Conservation (phyloP, 2,329 filamentous ascomycete species). For the Cordyceps cateniannulata region DNA sequence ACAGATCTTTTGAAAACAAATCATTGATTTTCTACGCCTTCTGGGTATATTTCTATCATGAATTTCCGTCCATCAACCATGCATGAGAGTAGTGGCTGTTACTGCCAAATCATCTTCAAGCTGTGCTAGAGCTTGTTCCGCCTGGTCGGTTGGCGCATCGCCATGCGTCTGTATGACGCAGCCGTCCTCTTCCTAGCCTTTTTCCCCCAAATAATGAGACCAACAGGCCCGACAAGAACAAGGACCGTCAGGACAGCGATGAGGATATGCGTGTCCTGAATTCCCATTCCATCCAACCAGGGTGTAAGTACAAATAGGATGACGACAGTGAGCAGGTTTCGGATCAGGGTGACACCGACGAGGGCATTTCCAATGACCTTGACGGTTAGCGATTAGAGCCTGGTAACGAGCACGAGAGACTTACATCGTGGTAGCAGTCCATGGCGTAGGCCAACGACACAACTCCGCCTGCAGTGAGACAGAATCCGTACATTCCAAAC, state of each 20-base stretch:
- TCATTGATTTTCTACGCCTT: too few species aligned
- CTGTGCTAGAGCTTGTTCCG: background rate
- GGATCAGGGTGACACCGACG: conserved; percentile 19
- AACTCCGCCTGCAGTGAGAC: conserved; percentile 28
- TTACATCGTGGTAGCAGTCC: conserved; percentile 31
- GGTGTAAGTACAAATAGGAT: conserved; percentile 18
- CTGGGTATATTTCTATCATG: too few species aligned
- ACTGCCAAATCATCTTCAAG: too few species aligned
- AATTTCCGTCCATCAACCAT: too few species aligned
- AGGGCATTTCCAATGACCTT: conserved; percentile 22
- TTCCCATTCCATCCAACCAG: conserved; percentile 20
- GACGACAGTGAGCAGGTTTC: conserved; percentile 19
- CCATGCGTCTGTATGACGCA: conserved; percentile 8
- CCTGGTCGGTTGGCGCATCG: background rate
- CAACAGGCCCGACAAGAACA: conserved; percentile 12
- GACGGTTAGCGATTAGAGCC: background rate
- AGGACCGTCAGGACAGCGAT: conserved; percentile 7
- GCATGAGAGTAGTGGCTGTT: background rate
- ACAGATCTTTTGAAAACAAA: too few species aligned
- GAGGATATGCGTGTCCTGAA: conserved; percentile 14
- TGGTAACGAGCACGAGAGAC: background rate
- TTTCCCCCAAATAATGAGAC: conserved; percentile 15
- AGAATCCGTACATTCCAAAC: conserved; percentile 30
- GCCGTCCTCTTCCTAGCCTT: conserved; percentile 11
- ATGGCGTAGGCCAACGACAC: conserved; percentile 28